Conservation (phyloP, 2,329 filamentous ascomycete species). For the Nannizzia gypsea region DNA sequence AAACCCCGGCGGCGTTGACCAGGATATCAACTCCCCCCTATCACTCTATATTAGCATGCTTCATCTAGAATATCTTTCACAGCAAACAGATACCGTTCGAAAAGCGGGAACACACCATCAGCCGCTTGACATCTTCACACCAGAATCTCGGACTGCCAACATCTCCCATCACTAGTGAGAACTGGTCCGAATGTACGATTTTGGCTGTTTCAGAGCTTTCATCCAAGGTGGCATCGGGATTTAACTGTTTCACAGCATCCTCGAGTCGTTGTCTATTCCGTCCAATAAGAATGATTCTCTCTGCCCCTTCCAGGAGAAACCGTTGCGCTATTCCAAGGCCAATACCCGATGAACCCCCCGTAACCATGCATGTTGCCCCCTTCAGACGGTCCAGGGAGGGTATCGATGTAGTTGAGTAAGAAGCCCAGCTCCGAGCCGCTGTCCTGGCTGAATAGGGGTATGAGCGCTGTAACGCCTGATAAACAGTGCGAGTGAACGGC, state of each 20-base stretch:
- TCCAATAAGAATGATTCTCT: slow-evolving; percentile 48
- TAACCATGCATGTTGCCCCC: slow-evolving; percentile 43
- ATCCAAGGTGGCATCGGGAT: slow-evolving; percentile 5
- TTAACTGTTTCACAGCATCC: slow-evolving; percentile 23
- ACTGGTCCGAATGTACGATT: slow-evolving; percentile 1
- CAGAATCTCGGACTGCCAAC: slow-evolving; percentile 20
- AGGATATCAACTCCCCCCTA: slow-evolving; percentile 45
- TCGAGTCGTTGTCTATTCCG: slow-evolving; percentile 41
- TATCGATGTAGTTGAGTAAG: background rate
- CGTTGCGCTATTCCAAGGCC: slow-evolving; percentile 54
- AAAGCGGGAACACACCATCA: slow-evolving; percentile 23
- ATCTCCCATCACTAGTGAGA: slow-evolving; percentile 25
- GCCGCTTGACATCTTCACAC: slow-evolving; percentile 26
- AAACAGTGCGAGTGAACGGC: too few species aligned
- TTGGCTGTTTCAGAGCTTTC: slow-evolving; percentile 7
- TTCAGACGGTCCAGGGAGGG: slow-evolving; percentile 17
- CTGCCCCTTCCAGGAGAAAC: slow-evolving; percentile 53
- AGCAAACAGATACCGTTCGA: background rate
- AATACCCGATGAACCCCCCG: slow-evolving; percentile 60
- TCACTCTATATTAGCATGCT: background rate
- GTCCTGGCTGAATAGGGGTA: too few species aligned
- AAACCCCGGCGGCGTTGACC: slow-evolving; percentile 68
- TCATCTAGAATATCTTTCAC: background rate
- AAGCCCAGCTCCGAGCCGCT: too few species aligned
- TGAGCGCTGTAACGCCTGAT: too few species aligned